phyloP scores from a whole-genome alignment of 495 filamentous ascomycete genomes.

The Xylaria intraflava region DNA sequence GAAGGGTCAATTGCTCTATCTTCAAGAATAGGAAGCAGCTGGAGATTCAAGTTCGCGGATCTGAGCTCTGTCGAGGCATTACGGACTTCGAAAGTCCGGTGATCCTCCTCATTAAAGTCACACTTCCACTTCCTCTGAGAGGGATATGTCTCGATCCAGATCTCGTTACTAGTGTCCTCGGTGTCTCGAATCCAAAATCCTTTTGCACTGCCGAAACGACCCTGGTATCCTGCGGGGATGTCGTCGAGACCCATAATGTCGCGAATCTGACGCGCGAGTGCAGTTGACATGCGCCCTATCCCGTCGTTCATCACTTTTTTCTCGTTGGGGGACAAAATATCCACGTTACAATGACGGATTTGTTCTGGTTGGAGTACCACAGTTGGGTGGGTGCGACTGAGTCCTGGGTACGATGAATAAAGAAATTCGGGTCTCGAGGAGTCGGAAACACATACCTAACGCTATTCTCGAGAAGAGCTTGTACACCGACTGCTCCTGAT shows the following conservation, averaged over 20 bases:
- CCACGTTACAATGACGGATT: constrained; percentile 26
- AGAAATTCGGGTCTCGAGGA: neutral
- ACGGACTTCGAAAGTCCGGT: constrained; percentile 67
- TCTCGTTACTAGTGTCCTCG: constrained; percentile 31
- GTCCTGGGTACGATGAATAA: constrained; percentile 18
- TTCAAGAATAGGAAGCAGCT: constrained; percentile 71
- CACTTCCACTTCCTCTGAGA: constrained; percentile 77
- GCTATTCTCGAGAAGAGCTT: constrained; percentile 39
- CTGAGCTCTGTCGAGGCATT: constrained; percentile 54
- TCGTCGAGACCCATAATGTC: constrained; percentile 51
- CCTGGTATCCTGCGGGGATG: constrained; percentile 73
- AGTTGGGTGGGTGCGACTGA: constrained; percentile 38
- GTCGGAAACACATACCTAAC: constrained; percentile 22
- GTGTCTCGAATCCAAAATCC: constrained; percentile 79
- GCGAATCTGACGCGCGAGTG: constrained; percentile 54
- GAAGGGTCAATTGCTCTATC: constrained; percentile 50
- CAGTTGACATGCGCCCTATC: constrained; percentile 62
- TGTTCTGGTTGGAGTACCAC: constrained; percentile 30
- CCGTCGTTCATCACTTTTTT: constrained; percentile 75
- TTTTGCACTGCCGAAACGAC: constrained; percentile 75
- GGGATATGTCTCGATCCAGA: constrained; percentile 72
- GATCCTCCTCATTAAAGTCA: constrained; percentile 43
- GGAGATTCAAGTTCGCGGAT: constrained; percentile 63
- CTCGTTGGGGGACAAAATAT: constrained; percentile 30
- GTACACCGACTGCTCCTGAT: constrained; percentile 29